A percentile compares a stretch with the other conserved stretches of the same genome.
Evolutionary conservation across 2,329 filamentous ascomycete species (phyloP).

Genomic region (Chaetomiaceae sp.): DNA sequence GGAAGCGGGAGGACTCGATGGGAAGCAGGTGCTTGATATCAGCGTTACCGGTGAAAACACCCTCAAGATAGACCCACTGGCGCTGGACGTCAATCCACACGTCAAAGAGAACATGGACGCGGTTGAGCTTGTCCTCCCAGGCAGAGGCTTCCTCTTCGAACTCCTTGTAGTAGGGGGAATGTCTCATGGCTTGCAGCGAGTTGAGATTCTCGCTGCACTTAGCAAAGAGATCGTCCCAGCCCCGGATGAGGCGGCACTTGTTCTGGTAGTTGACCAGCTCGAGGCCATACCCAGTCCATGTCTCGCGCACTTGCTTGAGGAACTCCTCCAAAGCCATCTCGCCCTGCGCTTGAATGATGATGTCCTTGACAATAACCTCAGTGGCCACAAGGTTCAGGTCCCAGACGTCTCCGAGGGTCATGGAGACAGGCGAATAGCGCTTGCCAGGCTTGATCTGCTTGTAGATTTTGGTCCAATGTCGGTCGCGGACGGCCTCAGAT

Average conservation of each 20-base stretch:
- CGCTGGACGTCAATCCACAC: constrained; percentile 99
- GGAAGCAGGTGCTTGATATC: constrained; percentile 98
- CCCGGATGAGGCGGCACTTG: constrained; percentile 93
- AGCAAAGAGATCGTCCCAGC: constrained; percentile 96
- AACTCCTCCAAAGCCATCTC: constrained; percentile 99
- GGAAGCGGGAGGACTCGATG: constrained; percentile 92
- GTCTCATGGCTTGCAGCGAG: constrained; percentile 96
- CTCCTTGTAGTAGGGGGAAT: constrained; percentile 98
- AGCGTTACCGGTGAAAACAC: constrained; percentile 96
- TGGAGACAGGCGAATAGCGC: constrained; percentile 86
- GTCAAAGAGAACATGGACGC: constrained; percentile 95
- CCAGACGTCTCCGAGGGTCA: constrained; percentile 98
- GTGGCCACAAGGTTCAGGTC: constrained; percentile 86
- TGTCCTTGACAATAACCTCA: constrained; percentile 83
- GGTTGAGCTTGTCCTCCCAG: constrained; percentile 98
- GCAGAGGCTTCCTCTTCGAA: constrained; percentile 95
- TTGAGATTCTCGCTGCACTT: constrained; percentile 98
- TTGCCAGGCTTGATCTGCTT: constrained; percentile 90
- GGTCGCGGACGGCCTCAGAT: constrained; percentile 91
- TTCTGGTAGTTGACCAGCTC: constrained; percentile 97
- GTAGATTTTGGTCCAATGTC: constrained; percentile 98
- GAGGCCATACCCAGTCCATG: constrained; percentile 90
- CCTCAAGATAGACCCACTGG: constrained; percentile 99
- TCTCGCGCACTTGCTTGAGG: constrained; percentile 90
- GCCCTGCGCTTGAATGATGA: constrained; percentile 92